Percentiles rank a stretch among this genome's conserved stretches.
Conservation (phyloP, 805 yeast genomes). For the Ogataea salicorniae region DNA sequence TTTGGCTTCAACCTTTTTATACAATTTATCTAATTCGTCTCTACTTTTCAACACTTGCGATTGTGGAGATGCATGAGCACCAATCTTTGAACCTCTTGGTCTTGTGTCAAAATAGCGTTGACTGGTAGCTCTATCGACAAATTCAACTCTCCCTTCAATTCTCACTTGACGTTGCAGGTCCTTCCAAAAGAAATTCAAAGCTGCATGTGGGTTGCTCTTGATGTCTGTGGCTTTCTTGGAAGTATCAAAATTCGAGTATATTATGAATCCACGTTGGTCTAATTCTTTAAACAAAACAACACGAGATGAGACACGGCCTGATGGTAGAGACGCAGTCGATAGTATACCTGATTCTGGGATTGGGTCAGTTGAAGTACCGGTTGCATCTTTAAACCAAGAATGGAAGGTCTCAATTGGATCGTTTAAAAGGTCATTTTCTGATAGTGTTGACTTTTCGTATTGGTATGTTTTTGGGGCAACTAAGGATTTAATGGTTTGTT, state of each 20-base stretch:
- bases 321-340: slow-evolving; percentile 84
- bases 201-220: slow-evolving; percentile 67
- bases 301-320: slow-evolving; percentile 85
- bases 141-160: slow-evolving; percentile 80
- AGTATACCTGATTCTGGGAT: slow-evolving; percentile 82
- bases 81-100: slow-evolving; percentile 89
- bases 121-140: slow-evolving; percentile 65
- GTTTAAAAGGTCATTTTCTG: slow-evolving; percentile 33
- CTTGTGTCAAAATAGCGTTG: slow-evolving; percentile 77
- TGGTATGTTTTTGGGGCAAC: slow-evolving; percentile 89
- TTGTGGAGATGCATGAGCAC: slow-evolving; percentile 97
- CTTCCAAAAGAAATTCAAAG: slow-evolving; percentile 90
- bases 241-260: slow-evolving; percentile 88
- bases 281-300: slow-evolving; percentile 85
- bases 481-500: slow-evolving; percentile 13
- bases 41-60: slow-evolving; percentile 52
- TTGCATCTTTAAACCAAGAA: slow-evolving; percentile 80
- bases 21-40: slow-evolving; percentile 54
- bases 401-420: slow-evolving; percentile 78
- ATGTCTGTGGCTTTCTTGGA: slow-evolving; percentile 78
- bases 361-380: slow-evolving; percentile 42
- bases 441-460: slow-evolving; percentile 61
- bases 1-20: slow-evolving; percentile 43
- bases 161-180: slow-evolving; percentile 87
- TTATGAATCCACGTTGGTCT: slow-evolving; percentile 75